These are phyloP conservation scores for Ceratocystis eucalypticola DNA, from an alignment of 2,329 filamentous ascomycete species.

Conservation along the genomic window DNA sequence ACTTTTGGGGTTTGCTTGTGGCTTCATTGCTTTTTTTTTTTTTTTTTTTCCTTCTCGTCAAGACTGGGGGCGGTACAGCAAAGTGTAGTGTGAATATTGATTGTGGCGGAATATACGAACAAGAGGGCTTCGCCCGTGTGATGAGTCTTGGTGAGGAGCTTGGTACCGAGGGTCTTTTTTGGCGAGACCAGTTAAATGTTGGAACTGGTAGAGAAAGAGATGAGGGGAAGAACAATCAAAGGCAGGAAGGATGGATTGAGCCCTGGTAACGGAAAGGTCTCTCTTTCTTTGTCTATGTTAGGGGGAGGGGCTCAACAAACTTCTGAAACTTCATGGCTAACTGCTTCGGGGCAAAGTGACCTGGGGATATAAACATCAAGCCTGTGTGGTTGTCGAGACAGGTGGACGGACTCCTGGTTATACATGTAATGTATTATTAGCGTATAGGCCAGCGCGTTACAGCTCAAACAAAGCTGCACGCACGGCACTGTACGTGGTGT, in stretches of 20 bases:
- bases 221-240: not conserved
- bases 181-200: not conserved
- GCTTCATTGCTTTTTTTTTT: too few species aligned
- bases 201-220: not conserved
- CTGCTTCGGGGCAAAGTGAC: not conserved
- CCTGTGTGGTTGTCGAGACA: not conserved
- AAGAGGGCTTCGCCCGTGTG: not conserved
- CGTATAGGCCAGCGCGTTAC: not conserved
- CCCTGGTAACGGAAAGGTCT: not conserved
- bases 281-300: too few species aligned
- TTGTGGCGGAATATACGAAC: not conserved
- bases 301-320: not conserved
- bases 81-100: not conserved
- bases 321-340: conserved; percentile 3
- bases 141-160: not conserved
- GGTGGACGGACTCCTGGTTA: not conserved
- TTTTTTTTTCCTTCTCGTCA: too few species aligned
- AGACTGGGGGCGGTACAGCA: not conserved
- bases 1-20: too few species aligned
- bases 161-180: not conserved
- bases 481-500: not conserved
- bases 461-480: not conserved
- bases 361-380: not conserved
- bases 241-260: not conserved
- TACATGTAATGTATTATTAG: not conserved